phyloP scores from a whole-genome alignment of 306 rosid genomes.

The Acmispon strigosus region DNA sequence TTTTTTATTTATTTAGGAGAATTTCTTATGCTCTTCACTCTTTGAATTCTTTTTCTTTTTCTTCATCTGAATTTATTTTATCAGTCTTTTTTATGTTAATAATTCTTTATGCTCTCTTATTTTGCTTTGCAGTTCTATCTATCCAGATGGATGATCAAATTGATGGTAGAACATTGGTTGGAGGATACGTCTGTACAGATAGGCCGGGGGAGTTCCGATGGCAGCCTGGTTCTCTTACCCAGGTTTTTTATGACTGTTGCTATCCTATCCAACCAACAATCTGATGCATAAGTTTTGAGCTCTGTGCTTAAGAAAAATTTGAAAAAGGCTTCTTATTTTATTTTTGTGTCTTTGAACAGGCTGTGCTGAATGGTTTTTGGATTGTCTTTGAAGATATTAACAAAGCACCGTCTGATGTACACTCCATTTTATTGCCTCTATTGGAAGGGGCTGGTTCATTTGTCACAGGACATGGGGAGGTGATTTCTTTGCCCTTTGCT shows the following conservation, averaged over 20 bases:
- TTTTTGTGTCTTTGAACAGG: constrained; percentile 36
- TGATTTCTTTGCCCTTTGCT: constrained; percentile 21
- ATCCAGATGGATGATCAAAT: constrained; percentile 96
- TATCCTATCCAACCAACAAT: constrained; percentile 1
- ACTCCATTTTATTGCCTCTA: constrained; percentile 60
- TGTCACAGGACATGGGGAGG: constrained; percentile 82
- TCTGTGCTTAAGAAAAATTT: not conserved
- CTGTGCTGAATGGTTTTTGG: constrained; percentile 84
- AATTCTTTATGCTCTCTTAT: not conserved
- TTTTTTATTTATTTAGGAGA: not conserved
- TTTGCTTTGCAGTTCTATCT: constrained; percentile 54
- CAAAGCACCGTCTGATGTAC: constrained; percentile 91
- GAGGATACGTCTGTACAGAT: constrained; percentile 79
- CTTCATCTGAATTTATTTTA: not conserved
- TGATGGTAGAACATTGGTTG: constrained; percentile 77
- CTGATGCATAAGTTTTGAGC: not conserved
- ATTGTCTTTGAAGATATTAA: constrained; percentile 87
- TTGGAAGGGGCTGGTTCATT: constrained; percentile 64
- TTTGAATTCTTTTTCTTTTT: not conserved
- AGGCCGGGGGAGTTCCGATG: constrained; percentile 89
- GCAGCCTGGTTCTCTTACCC: constrained; percentile 97
- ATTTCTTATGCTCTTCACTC: not conserved
- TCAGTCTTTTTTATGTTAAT: not conserved
- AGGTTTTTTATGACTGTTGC: constrained; percentile 44
- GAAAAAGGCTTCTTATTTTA: not conserved